These are phyloP conservation scores for Mortierella sp. DNA, from an alignment of 371 early-diverging fungal species.

Conservation along the genomic window DNA sequence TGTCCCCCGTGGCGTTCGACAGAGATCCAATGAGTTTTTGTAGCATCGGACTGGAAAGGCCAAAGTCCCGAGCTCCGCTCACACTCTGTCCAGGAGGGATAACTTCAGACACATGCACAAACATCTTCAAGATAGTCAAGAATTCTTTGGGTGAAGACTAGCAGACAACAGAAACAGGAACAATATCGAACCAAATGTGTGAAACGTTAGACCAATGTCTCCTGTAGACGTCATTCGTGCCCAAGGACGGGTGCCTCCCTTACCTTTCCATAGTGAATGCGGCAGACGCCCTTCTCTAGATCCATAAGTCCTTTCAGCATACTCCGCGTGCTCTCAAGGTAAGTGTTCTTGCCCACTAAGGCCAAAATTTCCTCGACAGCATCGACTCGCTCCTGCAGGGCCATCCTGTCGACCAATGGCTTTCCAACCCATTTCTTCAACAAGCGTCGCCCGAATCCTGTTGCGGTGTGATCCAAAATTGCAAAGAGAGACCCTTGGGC, in stretches of 20 bases:
- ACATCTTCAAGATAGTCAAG: slow-evolving; percentile 62
- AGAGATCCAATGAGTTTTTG: slow-evolving; percentile 56
- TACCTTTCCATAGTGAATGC: slow-evolving; percentile 77
- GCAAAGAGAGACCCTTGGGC: slow-evolving; percentile 71
- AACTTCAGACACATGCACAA: slow-evolving; percentile 57
- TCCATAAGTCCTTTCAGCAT: slow-evolving; percentile 69
- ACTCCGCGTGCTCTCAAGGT: slow-evolving; percentile 32
- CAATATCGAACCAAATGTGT: no score
- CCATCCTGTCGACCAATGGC: slow-evolving; percentile 70
- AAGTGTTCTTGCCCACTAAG: slow-evolving; percentile 34
- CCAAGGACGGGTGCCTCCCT: not conserved
- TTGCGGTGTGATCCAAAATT: slow-evolving; percentile 75
- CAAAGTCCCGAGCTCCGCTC: slow-evolving; percentile 9
- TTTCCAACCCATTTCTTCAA: slow-evolving; percentile 84
- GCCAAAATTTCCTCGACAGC: slow-evolving; percentile 75
- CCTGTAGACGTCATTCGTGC: no score
- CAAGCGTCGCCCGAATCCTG: slow-evolving; percentile 81
- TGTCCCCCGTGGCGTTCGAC: slow-evolving; percentile 55
- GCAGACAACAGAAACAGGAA: not conserved
- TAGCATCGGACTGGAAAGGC: slow-evolving; percentile 56
- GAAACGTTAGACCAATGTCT: no score
- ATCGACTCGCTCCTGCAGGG: slow-evolving; percentile 74
- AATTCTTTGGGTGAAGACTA: slow-evolving; percentile 74
- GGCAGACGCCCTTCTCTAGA: slow-evolving; percentile 80
- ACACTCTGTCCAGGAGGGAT: slow-evolving; percentile 21